These are phyloP conservation scores for Linnemannia elongata DNA, from an alignment of 192 early-diverging fungal genomes.

Conservation along the genomic window DNA sequence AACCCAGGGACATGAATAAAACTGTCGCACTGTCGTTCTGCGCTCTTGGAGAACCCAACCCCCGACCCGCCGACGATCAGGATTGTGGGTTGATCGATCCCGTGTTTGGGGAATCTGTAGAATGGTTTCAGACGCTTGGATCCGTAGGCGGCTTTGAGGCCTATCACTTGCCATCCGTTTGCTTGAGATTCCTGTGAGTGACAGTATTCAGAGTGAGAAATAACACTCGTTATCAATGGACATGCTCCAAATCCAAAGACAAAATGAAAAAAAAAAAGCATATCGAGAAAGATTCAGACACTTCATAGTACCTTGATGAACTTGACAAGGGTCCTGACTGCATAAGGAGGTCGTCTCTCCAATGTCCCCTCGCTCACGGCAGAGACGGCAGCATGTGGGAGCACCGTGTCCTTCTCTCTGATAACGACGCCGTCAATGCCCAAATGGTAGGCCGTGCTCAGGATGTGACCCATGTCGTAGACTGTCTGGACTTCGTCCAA, in stretches of 20 bases:
- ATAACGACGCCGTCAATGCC: conserved; percentile 73
- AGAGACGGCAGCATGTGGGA: conserved; percentile 65
- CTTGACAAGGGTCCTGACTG: conserved; percentile 58
- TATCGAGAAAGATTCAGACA: no score
- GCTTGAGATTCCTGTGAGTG: conserved; percentile 30
- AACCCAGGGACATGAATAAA: conserved; percentile 65
- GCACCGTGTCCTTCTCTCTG: conserved; percentile 56
- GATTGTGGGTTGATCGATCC: conserved; percentile 47
- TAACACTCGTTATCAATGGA: no score
- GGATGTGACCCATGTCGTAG: conserved; percentile 74
- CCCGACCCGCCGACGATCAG: conserved; percentile 76
- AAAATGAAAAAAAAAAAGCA: background rate
- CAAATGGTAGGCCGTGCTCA: conserved; percentile 70
- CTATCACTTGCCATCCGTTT: conserved; percentile 62
- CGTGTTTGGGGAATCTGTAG: conserved; percentile 3
- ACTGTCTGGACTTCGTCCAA: conserved; percentile 62
- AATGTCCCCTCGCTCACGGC: conserved; percentile 76
- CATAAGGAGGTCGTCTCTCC: conserved; percentile 71
- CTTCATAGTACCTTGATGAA: conserved; percentile 63
- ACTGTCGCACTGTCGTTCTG: conserved; percentile 63
- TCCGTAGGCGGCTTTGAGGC: conserved; percentile 28
- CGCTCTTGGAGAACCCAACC: conserved; percentile 60
- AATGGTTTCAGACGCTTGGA: background rate
- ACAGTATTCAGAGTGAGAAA: background rate
- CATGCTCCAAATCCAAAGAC: background rate